These are phyloP conservation scores for Spongospora subterranea DNA, from an alignment of 208 protist genomes.

Conservation along the genomic window DNA sequence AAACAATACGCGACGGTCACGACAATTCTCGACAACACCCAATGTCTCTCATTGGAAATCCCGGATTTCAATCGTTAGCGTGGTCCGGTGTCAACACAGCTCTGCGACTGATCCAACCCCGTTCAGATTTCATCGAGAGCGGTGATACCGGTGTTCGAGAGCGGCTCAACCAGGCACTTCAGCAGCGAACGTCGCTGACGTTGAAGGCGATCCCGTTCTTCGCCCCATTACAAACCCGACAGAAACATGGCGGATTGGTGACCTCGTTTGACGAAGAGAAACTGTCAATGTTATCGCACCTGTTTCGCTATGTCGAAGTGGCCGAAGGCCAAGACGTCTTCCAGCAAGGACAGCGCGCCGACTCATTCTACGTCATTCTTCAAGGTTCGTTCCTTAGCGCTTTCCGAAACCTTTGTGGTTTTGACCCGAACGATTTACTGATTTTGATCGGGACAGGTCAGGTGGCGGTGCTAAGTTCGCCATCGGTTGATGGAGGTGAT, in stretches of 20 bases:
- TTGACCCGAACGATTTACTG: neutral
- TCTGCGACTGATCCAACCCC: neutral
- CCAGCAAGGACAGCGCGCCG: constrained; percentile 37
- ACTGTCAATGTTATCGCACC: neutral
- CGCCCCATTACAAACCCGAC: neutral
- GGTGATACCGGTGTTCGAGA: neutral
- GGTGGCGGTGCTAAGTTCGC: neutral
- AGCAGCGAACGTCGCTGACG: neutral
- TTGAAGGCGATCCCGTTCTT: constrained; percentile 49
- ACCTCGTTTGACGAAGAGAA: constrained; percentile 23
- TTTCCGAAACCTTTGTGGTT: no score
- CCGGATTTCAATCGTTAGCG: constrained; percentile 28
- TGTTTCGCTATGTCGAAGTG: constrained; percentile 34
- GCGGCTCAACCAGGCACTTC: neutral
- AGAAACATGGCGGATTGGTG: constrained; percentile 40
- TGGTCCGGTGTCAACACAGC: neutral
- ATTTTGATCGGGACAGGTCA: neutral
- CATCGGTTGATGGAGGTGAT: neutral
- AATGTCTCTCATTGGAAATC: neutral
- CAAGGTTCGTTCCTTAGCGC: neutral
- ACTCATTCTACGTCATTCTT: constrained; percentile 52
- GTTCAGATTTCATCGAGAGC: constrained; percentile 33
- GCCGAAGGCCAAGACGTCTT: constrained; percentile 26
- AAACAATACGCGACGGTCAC: constrained; percentile 22
- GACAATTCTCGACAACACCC: constrained; percentile 30